Evolutionary conservation across 257 asterid genomes (phyloP).

Genomic region (Solanum clarkiae): DNA sequence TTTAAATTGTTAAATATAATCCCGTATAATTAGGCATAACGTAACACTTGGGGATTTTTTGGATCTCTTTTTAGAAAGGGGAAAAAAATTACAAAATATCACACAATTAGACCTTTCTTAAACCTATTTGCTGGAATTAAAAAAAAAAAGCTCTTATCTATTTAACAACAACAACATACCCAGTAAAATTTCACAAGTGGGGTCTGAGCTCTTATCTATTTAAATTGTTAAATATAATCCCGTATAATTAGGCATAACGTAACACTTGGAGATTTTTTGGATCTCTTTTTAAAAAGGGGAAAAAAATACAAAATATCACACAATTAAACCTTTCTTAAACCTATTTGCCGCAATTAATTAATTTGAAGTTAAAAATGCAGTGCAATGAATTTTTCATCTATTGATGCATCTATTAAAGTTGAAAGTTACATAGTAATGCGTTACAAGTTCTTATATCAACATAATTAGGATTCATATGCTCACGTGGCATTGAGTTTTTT

Average conservation of each 20-base stretch:
- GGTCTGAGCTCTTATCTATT: not conserved
- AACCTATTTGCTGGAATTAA: too few relatives aligned
- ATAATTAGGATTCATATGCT: not conserved
- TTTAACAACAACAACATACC: too few relatives aligned
- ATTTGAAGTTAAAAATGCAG: not conserved
- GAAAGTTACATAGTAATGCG: not conserved
- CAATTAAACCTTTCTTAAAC: not conserved
- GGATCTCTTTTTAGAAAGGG: not conserved
- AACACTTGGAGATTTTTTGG: not conserved
- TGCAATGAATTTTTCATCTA: not conserved
- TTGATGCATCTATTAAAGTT: not conserved
- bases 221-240: not conserved
- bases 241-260: not conserved
- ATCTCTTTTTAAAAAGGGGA: not conserved
- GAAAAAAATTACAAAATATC: not conserved
- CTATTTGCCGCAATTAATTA: not conserved
- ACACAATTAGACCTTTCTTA: not conserved
- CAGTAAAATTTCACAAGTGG: too few relatives aligned
- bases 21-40: not conserved
- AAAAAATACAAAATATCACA: not conserved
- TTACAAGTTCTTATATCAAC: not conserved
- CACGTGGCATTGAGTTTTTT: not conserved
- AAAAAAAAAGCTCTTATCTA: too few relatives aligned
- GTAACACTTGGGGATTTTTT: not conserved
- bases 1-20: not conserved